Percentiles rank a stretch among this genome's conserved stretches.
Evolutionary conservation across 805 yeast species (phyloP).

Genomic region (Saccharomycopsis fermentans): DNA sequence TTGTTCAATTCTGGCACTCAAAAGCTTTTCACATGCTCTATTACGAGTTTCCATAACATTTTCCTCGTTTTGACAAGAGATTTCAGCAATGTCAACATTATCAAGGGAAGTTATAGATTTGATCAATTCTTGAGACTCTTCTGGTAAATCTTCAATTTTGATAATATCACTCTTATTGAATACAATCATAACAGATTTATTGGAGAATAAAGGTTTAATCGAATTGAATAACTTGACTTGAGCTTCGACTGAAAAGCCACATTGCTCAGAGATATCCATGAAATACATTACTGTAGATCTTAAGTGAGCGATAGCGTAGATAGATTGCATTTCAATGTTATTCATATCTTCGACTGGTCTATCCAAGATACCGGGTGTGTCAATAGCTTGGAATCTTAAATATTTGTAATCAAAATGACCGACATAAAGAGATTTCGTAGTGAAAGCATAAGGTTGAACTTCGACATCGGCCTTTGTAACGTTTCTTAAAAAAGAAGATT

Average conservation of each 20-base stretch:
- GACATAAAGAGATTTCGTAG: slow-evolving; percentile 93
- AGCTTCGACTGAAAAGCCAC: slow-evolving; percentile 95
- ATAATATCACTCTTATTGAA: slow-evolving; percentile 92
- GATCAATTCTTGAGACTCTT: slow-evolving; percentile 62
- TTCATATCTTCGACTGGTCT: slow-evolving; percentile 99
- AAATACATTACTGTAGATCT: slow-evolving; percentile 94
- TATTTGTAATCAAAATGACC: slow-evolving; percentile 99
- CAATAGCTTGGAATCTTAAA: slow-evolving; percentile 96
- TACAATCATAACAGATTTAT: slow-evolving; percentile 91
- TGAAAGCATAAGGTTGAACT: slow-evolving; percentile 98
- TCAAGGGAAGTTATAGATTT: slow-evolving; percentile 52
- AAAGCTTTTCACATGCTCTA: slow-evolving; percentile 92
- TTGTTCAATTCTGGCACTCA: slow-evolving; percentile 93
- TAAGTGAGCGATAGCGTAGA: slow-evolving; percentile 96
- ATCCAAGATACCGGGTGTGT: slow-evolving; percentile 97
- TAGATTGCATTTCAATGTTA: slow-evolving; percentile 98
- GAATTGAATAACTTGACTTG: slow-evolving; percentile 96
- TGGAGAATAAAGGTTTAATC: slow-evolving; percentile 93
- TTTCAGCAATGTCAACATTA: slow-evolving; percentile 85
- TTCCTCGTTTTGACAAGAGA: slow-evolving; percentile 91
- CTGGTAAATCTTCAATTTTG: slow-evolving; percentile 71
- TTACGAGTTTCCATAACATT: slow-evolving; percentile 94
- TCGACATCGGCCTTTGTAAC: slow-evolving; percentile 98
- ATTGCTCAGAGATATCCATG: slow-evolving; percentile 98
- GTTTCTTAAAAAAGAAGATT: slow-evolving; percentile 85